phyloP scores from a whole-genome alignment of 2,329 filamentous ascomycete genomes.

The Clonostachys rosea region DNA sequence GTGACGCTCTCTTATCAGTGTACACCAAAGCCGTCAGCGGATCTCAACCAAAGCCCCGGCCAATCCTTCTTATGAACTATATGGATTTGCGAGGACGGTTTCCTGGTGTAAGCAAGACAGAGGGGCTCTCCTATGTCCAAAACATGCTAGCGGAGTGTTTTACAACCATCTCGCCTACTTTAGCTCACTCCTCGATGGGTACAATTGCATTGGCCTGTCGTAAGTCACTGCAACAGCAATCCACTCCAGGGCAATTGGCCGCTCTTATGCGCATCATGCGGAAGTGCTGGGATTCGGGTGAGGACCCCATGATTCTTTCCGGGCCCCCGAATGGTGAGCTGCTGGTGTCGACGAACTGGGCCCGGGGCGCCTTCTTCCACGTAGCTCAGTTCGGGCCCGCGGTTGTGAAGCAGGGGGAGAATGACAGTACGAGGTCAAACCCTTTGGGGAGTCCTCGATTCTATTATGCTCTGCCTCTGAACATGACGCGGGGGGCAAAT shows the following conservation, averaged over 20 bases:
- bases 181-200: conserved; percentile 13
- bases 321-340: conserved; percentile 23
- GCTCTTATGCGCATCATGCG: conserved; percentile 16
- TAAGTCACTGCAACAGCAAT: conserved; percentile 22
- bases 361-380: conserved; percentile 24
- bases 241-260: conserved; percentile 22
- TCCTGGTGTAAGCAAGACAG: conserved; percentile 5
- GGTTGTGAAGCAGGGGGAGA: conserved; percentile 8
- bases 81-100: conserved; percentile 19
- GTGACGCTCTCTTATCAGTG: conserved; percentile 39
- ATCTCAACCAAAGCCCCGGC: conserved; percentile 8
- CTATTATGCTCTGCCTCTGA: too few relatives aligned
- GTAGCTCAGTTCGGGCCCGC: conserved; percentile 27
- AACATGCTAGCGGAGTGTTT: conserved; percentile 14
- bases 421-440: conserved; percentile 5
- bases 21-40: conserved; percentile 14
- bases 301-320: conserved; percentile 14
- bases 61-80: conserved; percentile 14
- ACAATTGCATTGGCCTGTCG: conserved; percentile 21
- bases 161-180: conserved; percentile 12
- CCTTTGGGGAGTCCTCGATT: conserved; percentile 4
- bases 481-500: conserved; percentile 1
- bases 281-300: conserved; percentile 7
- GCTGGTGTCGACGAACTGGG: conserved; percentile 30
- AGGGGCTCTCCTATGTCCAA: conserved; percentile 14